Evolutionary conservation across 2,329 filamentous ascomycete species (phyloP).

Genomic region (Tolypocladium guangdongense): DNA sequence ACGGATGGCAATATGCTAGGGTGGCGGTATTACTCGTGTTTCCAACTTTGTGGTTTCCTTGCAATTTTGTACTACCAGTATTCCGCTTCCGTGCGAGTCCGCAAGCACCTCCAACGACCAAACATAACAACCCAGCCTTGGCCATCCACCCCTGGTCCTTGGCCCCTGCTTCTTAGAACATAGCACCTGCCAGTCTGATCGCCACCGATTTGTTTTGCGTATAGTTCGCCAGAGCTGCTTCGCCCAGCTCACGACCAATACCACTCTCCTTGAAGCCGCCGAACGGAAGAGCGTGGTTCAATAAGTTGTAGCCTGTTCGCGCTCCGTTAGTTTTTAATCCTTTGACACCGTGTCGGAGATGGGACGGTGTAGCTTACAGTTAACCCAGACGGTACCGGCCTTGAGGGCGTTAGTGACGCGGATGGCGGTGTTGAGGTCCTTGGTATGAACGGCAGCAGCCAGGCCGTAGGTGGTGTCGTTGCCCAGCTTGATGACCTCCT

Average conservation of each 20-base stretch:
- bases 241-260: constrained; percentile 66
- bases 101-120: not conserved
- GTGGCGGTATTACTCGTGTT: too few species aligned
- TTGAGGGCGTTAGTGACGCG: constrained; percentile 64
- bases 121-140: too few species aligned
- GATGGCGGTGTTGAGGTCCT: constrained; percentile 70
- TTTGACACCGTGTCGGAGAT: not conserved
- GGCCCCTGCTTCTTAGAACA: constrained; percentile 8
- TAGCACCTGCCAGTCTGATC: constrained; percentile 25
- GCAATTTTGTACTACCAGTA: too few species aligned
- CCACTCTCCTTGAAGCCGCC: constrained; percentile 72
- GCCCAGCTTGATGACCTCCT: constrained; percentile 62
- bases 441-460: constrained; percentile 74
- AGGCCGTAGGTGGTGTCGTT: constrained; percentile 75
- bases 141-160: not conserved
- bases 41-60: too few species aligned
- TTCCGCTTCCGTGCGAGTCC: too few species aligned
- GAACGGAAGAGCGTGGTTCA: constrained; percentile 54
- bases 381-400: constrained; percentile 57
- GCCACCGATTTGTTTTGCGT: constrained; percentile 57
- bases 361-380: constrained; percentile 17
- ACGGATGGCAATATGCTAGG: too few species aligned
- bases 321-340: not conserved
- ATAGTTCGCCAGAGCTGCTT: constrained; percentile 56
- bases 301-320: constrained; percentile 48